Conservation (phyloP, 345 rosid genomes). For the thale cress (Arabidopsis thaliana) region DNA sequence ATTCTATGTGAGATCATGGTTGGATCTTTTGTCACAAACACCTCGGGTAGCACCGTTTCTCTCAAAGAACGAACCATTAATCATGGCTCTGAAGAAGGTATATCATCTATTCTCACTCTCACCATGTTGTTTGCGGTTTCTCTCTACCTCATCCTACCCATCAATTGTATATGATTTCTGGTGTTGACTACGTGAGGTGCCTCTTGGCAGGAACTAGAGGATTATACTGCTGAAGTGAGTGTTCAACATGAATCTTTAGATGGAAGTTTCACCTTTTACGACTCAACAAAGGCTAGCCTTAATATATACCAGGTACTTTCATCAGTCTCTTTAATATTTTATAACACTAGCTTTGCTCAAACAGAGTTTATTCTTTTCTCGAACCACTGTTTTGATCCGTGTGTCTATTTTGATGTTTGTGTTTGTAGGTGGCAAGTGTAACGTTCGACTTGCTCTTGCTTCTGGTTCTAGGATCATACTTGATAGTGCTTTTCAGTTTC, state of each 20-base stretch:
- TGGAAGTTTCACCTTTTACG: conserved; percentile 89
- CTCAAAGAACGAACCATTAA: conserved; percentile 82
- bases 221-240: conserved; percentile 74
- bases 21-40: conserved; percentile 83
- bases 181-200: conserved; percentile 30
- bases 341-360: neutral
- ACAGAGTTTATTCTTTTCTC: neutral
- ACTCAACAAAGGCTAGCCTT: conserved; percentile 74
- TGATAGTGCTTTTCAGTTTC: conserved; percentile 89
- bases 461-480: conserved; percentile 87
- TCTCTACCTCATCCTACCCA: neutral
- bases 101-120: neutral
- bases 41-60: conserved; percentile 97
- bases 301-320: conserved; percentile 83
- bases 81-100: conserved; percentile 86
- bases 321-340: neutral
- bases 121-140: neutral
- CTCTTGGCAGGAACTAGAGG: conserved; percentile 77
- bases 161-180: conserved; percentile 7
- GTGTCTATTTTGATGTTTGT: neutral
- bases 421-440: conserved; percentile 94
- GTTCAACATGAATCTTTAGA: conserved; percentile 84
- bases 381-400: neutral
- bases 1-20: conserved; percentile 76
- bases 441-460: conserved; percentile 95